Evolutionary conservation across 2,329 filamentous ascomycete species (phyloP).

Genomic region (Paraconiothyrium brasiliense): DNA sequence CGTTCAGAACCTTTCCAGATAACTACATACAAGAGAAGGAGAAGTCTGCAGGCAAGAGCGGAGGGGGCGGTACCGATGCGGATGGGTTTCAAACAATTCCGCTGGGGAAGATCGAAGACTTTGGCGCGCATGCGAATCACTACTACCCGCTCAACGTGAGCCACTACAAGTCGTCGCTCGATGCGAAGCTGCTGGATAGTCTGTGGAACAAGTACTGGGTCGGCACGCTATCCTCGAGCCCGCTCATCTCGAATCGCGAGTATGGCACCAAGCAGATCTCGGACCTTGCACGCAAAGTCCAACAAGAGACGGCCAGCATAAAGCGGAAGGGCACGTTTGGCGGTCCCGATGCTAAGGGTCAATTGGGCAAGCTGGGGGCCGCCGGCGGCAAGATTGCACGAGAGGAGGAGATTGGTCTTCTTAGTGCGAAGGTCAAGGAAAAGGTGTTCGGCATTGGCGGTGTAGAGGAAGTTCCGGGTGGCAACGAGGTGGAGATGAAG

Average conservation of each 20-base stretch:
- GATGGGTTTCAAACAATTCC: slow-evolving; percentile 82
- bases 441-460: slow-evolving; percentile 60
- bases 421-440: slow-evolving; percentile 71
- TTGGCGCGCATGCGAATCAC: slow-evolving; percentile 87
- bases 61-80: slow-evolving; percentile 52
- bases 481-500: slow-evolving; percentile 44
- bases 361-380: slow-evolving; percentile 68
- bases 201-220: slow-evolving; percentile 99
- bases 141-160: slow-evolving; percentile 94
- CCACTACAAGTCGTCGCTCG: slow-evolving; percentile 93
- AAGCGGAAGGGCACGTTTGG: slow-evolving; percentile 39
- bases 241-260: slow-evolving; percentile 89
- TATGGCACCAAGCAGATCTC: slow-evolving; percentile 92
- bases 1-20: slow-evolving; percentile 89
- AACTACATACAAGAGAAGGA: slow-evolving; percentile 64
- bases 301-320: slow-evolving; percentile 65
- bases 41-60: slow-evolving; percentile 43
- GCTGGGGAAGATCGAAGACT: slow-evolving; percentile 92
- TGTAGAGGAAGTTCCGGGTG: slow-evolving; percentile 16
- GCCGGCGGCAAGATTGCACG: slow-evolving; percentile 69
- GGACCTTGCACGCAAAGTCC: slow-evolving; percentile 85
- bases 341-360: slow-evolving; percentile 42
- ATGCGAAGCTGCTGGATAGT: slow-evolving; percentile 83
- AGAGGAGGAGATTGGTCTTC: slow-evolving; percentile 70
- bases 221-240: slow-evolving; percentile 89